Evolutionary conservation across 148 eudicot species (phyloP), one percentile per base, ranked within the genome.

Genomic region (Rhododendron kiyosumense): DNA sequence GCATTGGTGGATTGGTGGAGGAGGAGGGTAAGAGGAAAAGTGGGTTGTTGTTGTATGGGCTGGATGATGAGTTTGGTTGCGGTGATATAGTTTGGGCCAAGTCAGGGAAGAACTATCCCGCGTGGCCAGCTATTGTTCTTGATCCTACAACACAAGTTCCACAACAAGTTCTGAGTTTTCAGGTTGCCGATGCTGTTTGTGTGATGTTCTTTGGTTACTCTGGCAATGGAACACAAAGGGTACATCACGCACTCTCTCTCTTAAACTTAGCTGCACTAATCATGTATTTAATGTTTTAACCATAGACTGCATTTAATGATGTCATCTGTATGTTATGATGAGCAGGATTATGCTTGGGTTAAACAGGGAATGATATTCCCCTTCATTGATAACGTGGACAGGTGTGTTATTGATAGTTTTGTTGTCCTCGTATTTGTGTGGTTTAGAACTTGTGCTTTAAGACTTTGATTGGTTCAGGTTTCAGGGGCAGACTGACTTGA

Each of bases 41-140:
- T 51, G 86, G 81, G 63, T 88, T 4, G 22, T 69, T 71, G 49
- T 71, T 73, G 51, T 76, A 86, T 84, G 88, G 87, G 73, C 81
- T 82, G 1, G 89, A 88, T 48, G 93, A 85, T 17, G 76, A 71
- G 76, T 97, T 92, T 91, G 84, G 54, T 71, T 90, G 93, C 1
- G 99, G 98, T 81, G 98, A 97, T 88, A 88, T 95, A 41, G 98
- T 97, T 85, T 97, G 99, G 99, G 98, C 95, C 1, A 89, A 91
- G 83, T 89, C 96, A 0, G 96, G 98, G 83, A 92, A 86, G 84
- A 88, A 89, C 86, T 93, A 92, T 88, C 98, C 98, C 22, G 98
- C 95, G 18, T 97, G 99, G 99, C 99, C 99, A 34, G 99, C 98
- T 20, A 95, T 97, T 85, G 96, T 97, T 81, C 94, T 97, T 88